These are phyloP conservation scores for Acacia melanoxylon DNA, from an alignment of 306 rosid genomes.

Conservation along the genomic window DNA sequence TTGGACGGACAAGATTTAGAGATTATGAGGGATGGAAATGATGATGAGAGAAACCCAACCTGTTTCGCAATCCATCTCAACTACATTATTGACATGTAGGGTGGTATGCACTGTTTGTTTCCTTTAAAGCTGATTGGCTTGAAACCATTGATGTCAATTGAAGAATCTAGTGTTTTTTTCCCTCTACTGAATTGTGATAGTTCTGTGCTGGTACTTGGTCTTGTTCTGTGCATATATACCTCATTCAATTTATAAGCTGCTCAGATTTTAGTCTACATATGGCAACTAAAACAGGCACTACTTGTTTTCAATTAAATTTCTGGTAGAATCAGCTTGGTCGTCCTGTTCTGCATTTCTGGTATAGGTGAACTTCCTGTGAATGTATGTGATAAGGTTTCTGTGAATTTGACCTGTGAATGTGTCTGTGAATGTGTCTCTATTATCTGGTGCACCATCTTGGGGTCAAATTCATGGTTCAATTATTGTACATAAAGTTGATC, in stretches of 20 bases:
- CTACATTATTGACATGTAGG: background rate
- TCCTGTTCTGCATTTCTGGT: background rate
- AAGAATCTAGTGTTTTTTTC: background rate
- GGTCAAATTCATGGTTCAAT: constrained; percentile 6
- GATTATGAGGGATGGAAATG: no score
- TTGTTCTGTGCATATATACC: constrained; percentile 6
- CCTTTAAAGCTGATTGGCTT: constrained; percentile 1
- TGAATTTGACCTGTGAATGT: background rate
- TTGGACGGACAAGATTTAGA: no score
- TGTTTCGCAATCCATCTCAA: background rate
- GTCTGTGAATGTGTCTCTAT: background rate
- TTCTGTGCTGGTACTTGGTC: constrained; percentile 10
- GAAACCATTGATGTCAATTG: constrained; percentile 3
- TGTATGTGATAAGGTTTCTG: background rate
- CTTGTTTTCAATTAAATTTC: background rate
- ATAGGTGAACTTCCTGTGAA: background rate
- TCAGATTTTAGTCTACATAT: constrained; percentile 10
- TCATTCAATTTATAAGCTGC: constrained; percentile 14
- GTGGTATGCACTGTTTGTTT: background rate
- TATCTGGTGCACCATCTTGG: background rate
- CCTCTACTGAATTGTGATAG: background rate
- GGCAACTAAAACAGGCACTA: background rate
- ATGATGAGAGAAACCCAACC: background rate
- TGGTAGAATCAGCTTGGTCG: background rate
- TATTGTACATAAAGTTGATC: background rate